Conservation (phyloP, 306 rosid genomes). For the Rosa chinensis region DNA sequence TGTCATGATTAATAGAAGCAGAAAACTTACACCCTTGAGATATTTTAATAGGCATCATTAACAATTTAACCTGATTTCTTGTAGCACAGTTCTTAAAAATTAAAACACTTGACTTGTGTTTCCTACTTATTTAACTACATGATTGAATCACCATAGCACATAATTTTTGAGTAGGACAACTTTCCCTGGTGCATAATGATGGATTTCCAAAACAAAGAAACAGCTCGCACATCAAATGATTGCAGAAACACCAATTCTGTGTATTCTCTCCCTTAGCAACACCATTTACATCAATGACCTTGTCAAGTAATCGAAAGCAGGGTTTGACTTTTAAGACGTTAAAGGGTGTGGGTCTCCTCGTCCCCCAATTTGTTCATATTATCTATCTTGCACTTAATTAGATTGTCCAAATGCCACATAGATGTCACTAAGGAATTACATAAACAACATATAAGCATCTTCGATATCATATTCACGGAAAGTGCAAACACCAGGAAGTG, state of each 20-base stretch:
- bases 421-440: neutral
- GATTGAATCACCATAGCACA: neutral
- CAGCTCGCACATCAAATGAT: neutral
- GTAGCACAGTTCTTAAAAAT: neutral
- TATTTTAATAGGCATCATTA: neutral
- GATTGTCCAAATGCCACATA: neutral
- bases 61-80: neutral
- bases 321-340: neutral
- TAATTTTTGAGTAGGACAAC: neutral
- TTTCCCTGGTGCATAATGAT: neutral
- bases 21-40: neutral
- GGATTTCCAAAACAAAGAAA: neutral
- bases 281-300: neutral
- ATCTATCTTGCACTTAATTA: neutral
- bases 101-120: neutral
- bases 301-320: neutral
- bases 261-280: neutral
- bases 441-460: neutral
- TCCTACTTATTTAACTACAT: neutral
- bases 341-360: neutral
- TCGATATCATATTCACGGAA: neutral
- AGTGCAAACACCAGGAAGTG: neutral
- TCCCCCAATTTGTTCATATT: neutral
- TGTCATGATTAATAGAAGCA: neutral
- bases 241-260: too few species aligned